Base-by-base conservation (phyloP, 768 basidiomycete genomes). In the Cyclocybe cylindracea region DNA sequence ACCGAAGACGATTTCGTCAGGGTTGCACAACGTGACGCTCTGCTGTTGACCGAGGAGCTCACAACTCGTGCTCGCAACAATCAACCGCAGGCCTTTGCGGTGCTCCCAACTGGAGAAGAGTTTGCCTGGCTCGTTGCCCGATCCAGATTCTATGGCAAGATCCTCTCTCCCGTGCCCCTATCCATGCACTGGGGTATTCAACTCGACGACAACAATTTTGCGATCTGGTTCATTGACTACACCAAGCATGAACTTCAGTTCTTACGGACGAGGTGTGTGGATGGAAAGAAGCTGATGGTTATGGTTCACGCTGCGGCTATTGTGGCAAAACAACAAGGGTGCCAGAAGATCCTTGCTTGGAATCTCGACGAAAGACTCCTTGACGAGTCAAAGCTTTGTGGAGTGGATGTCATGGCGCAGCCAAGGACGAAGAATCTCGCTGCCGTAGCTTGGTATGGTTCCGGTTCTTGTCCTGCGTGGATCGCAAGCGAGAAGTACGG, bases 221-320 rank as follows among this genome's bases (percentile, higher is more conserved):
- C 41, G 13, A 43, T 43, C n/a, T 43, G 41, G 41, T 43, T 43
- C 41, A 14, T 43, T 4, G 41, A 43, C 41, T 43, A 43, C 19
- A 19, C 19, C 13, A 43, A 43, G 24, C 13, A 43, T 10, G 41
- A 43, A 9, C 19, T 43, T 10, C 41, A 43, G 13, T 43, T 43
- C 24, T 43, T 43, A 29, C 41, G 41, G 3, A 13, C 10, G 4
- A 10, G 41, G 19, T 43, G 41, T 43, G 14, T 14, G 11, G 41
- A 11, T 24, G 11, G 4, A 10, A 5, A n/a, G n/a, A 29, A 14
- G 14, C 8, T 43, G 14, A 4, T 5, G 3, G 11, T 9, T 10
- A 43, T 43, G 13, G 19, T 29, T 3, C 9, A 43, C 19, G 41
- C 41, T 14, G 41, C 41, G n/a, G 41, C 41, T 4, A 11, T 5